phyloP scores from a whole-genome alignment of 495 filamentous ascomycete genomes.

The Penicillium longicatenatum region DNA sequence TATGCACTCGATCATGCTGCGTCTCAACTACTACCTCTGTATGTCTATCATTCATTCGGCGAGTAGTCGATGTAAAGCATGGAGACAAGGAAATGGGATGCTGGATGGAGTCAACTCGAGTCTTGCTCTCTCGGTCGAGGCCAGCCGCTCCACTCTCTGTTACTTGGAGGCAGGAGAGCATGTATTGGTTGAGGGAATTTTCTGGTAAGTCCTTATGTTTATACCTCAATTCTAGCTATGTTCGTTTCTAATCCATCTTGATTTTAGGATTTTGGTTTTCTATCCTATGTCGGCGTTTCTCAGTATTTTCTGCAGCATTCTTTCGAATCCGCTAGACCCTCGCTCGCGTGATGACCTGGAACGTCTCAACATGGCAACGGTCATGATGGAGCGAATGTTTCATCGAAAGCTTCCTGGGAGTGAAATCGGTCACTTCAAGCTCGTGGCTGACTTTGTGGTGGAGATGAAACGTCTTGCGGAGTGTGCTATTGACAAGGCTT shows the following conservation, averaged over 20 bases:
- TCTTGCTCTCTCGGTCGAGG: conserved; percentile 51
- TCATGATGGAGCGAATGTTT: conserved; percentile 47
- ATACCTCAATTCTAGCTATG: neutral
- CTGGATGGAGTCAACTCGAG: conserved; percentile 51
- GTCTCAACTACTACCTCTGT: conserved; percentile 54
- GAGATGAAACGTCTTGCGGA: conserved; percentile 47
- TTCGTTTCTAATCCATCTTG: conserved; percentile 1
- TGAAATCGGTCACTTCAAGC: conserved; percentile 48
- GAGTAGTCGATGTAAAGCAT: conserved; percentile 48
- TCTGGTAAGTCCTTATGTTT: conserved; percentile 39
- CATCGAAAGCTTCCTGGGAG: conserved; percentile 35
- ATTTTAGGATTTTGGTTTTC: conserved; percentile 46
- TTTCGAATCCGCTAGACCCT: conserved; percentile 48
- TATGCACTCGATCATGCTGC: conserved; percentile 48
- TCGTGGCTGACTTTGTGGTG: conserved; percentile 50
- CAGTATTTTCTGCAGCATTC: conserved; percentile 52
- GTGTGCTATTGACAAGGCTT: conserved; percentile 47
- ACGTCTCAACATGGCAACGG: conserved; percentile 40
- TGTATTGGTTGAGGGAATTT: conserved; percentile 45
- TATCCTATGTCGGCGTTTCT: conserved; percentile 56
- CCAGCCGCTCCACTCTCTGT: conserved; percentile 51
- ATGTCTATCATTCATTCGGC: conserved; percentile 55
- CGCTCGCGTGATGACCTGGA: conserved; percentile 47
- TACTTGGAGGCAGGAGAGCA: conserved; percentile 45
- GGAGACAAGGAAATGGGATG: conserved; percentile 37